Base-by-base conservation (phyloP, 106 monocot species). In the Allium sativum region DNA sequence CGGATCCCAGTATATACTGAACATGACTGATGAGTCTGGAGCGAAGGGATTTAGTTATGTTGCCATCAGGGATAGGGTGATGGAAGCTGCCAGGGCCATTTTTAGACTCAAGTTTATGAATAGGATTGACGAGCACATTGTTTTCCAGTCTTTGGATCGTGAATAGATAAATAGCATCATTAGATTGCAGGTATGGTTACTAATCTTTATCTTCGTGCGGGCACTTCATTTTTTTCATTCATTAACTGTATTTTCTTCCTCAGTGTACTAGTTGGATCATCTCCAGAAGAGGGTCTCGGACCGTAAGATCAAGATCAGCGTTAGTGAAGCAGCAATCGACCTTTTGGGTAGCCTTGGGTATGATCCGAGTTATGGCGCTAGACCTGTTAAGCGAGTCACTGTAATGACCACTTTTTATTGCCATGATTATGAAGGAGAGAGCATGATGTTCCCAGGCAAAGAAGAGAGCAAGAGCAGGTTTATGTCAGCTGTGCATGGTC, bases 101-200 rank as follows among this genome's bases (percentile, higher is more conserved):
- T 99, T 99, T 70, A 84, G 92, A 7, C 98, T 92, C 16, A 92
- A 99, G 77, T 99, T 99, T 53, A 99, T 99, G 98, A 99, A 99
- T 57, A 91, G 98, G 18, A 64, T 99, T 47, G 98, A 99, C 45
- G 92, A 99, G 52, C 92, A 88, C 43, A 99, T 99, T 48, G 92
- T 99, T 31, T 99, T 99, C 87, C 76, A 82, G 69, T 92, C 98
- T 68, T 77, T 99, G 55, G 78, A 92, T 56, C 92, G 85, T 3
- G 73, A 77, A 31, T 82, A 99, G 58, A 99, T 99, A 48, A 99
- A 88, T 65, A 88, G 63, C 19, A 99, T 99, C 48, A 92, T 99
- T 52, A 88, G 70, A 55, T 43, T 99, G 43, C 96, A 96, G 96
- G 96, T 94, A 86, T 57, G 54, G 3, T 31, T 31, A 1, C 31